Base-by-base conservation (phyloP, 2,329 filamentous ascomycete genomes). In the Colletotrichum shisoi region DNA sequence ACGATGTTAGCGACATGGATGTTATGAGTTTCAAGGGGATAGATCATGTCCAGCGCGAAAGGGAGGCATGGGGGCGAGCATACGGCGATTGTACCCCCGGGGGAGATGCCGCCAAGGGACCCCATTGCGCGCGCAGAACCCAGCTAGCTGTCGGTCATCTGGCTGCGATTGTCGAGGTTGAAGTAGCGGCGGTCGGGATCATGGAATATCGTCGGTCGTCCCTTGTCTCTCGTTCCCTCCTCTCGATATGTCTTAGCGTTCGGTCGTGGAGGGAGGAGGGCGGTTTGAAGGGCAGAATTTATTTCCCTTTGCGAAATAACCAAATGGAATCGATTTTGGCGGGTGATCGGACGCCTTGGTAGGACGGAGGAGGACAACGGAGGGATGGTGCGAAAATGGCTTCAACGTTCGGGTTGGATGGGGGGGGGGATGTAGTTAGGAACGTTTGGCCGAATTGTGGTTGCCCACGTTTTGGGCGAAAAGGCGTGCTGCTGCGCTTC, bases 51-150 rank as follows among this genome's bases (percentile, higher is more conserved):
- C 13, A 17, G 59, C 39, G 39, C 39, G 7, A 46, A 45, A 58
- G n/a, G 46, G 37, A 45, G 40, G 45, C 24, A 34, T 34, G 31
- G 31, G 31, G 40, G 31, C 34, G 19, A 67, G 79, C 89, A 71
- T 84, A 92, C 90, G 79, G 89, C 89, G 79, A 93, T 89, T 78
- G 88, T 92, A 82, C 90, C 91, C 77, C 87, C 87, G 71, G 91
- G 89, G 80, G 91, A 93, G 80, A 93, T 83, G 79, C 89, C 89
- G 82, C 89, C 88, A 77, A 92, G 83, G 76, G 87, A 84, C 79
- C 88, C 88, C 90, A 93, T 93, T 78, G 77, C 81, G 79, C 79
- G 73, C 67, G 70, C 73, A 75, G 74, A 71, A 72, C 21, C 51
- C 34, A 48, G 74, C 71, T 71, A 76, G 74, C 73, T 74, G 74